These are phyloP conservation scores for Symbiodinium natans DNA, from an alignment of 73 alveolate genomes.

Conservation along the genomic window DNA sequence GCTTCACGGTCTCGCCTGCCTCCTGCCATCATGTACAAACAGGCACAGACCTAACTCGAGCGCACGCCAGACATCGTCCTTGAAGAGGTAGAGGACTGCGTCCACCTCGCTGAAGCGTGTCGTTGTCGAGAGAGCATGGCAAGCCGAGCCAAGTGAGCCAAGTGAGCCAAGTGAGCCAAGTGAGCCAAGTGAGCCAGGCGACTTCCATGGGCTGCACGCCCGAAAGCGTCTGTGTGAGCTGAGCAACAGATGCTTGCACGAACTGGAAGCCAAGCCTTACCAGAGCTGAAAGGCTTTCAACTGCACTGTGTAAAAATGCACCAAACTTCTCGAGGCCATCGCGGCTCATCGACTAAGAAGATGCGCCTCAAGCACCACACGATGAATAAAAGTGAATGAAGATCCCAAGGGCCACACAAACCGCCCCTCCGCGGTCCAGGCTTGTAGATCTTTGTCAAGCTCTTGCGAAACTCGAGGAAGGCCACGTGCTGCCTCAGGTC, in stretches of 20 bases:
- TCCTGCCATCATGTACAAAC: background rate
- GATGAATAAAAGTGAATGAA: background rate
- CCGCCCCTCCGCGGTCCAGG: background rate
- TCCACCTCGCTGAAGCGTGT: background rate
- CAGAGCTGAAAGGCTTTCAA: background rate
- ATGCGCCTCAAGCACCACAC: slow-evolving; percentile 41
- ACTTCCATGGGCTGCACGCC: slow-evolving; percentile 91
- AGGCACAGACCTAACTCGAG: background rate
- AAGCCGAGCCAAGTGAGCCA: background rate
- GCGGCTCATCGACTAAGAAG: slow-evolving; percentile 72
- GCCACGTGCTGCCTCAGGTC: slow-evolving; percentile 66
- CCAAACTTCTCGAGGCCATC: no score
- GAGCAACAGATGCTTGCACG: slow-evolving; percentile 70
- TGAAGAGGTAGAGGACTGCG: slow-evolving; percentile 77
- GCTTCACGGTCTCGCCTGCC: slow-evolving; percentile 84
- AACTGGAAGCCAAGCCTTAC: slow-evolving; percentile 88
- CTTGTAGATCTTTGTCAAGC: slow-evolving; percentile 93
- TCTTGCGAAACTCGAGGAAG: slow-evolving; percentile 50
- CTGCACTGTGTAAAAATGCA: no score
- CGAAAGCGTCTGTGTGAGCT: slow-evolving; percentile 57
- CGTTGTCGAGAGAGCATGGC: no score
- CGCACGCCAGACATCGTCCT: background rate
- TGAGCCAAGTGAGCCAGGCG: background rate
- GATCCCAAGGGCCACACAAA: background rate
- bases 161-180: background rate